These are phyloP conservation scores for Mycena albidolilacea DNA, from an alignment of 768 basidiomycete species.

Conservation along the genomic window DNA sequence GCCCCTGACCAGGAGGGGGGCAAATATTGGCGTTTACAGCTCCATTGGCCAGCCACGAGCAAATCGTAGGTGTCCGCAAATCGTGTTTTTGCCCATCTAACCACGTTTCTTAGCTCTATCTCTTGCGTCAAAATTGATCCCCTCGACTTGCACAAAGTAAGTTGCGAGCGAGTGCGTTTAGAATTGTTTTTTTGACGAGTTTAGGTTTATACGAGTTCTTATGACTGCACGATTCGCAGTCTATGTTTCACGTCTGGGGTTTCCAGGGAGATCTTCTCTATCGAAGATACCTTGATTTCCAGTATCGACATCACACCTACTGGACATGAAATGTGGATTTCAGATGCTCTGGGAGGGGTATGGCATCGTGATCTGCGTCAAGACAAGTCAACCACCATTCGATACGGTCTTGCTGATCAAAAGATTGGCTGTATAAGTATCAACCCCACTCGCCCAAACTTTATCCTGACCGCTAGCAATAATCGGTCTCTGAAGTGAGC, in stretches of 20 bases:
- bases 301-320: slow-evolving; percentile 77
- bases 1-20: slow-evolving; percentile 70
- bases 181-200: slow-evolving; percentile 17
- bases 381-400: slow-evolving; percentile 64
- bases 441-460: slow-evolving; percentile 78
- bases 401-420: slow-evolving; percentile 76
- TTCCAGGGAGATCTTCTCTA: slow-evolving; percentile 78
- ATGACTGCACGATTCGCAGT: slow-evolving; percentile 83
- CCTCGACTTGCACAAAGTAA: slow-evolving; percentile 79
- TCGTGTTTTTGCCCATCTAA: not conserved
- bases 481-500: slow-evolving; percentile 77
- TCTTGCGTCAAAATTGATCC: slow-evolving; percentile 86
- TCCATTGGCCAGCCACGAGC: slow-evolving; percentile 87
- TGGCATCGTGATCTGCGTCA: slow-evolving; percentile 86
- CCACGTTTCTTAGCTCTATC: slow-evolving; percentile 60
- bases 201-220: slow-evolving; percentile 86
- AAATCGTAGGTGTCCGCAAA: slow-evolving; percentile 59
- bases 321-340: slow-evolving; percentile 89
- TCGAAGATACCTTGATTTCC: slow-evolving; percentile 74
- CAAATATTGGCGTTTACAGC: slow-evolving; percentile 84
- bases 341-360: slow-evolving; percentile 78
- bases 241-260: slow-evolving; percentile 82
- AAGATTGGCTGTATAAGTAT: slow-evolving; percentile 88
- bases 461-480: slow-evolving; percentile 84
- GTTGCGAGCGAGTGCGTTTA: slow-evolving; percentile 34